Base-by-base conservation (phyloP, 495 filamentous ascomycete species). In the Podospora tetraspora region DNA sequence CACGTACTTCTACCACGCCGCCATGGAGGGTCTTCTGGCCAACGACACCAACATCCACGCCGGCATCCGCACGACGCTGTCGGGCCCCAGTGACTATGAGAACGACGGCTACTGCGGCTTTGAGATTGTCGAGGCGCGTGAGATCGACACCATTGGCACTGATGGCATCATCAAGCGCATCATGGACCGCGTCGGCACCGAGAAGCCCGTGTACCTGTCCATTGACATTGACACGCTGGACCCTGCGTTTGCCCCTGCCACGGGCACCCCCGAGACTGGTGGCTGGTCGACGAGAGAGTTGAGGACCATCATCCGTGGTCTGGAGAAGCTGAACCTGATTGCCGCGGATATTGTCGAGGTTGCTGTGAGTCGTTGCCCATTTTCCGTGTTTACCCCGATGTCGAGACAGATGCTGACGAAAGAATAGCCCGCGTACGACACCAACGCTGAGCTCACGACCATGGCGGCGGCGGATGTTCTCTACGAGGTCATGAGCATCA, bases 271-370 rank as follows among this genome's bases (percentile, higher is more conserved):
- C 1, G 91, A 92, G 79, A 85, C 90, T 1, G 90, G 90, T 61
- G 90, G 90, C 2, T 93, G 90, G 90, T 90, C 89, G 23, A 91
- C 86, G 6, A 80, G 90, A n/a, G 91, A 92, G 80, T 78, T 92
- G 65, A 86, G 90, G 67, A 85, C 88, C 8, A 92, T 93, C 71
- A 73, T 92, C 73, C 82, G 90, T 11, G 91, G 90, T 1, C 74
- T 92, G 12, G 88, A 92, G 80, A 82, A 83, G 37, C 72, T 93
- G 67, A 92, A 93, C 76, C 72, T 93, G 12, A 87, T 93, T 34
- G 90, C 86, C 1, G 90, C 89, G 25, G 90, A 92, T 81, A 89
- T 96, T 74, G 92, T 96, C 19, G 92, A 96, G 84, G 92, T 96
- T 74, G 80, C 80, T 59, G 80, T 82, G 67, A 68, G 80, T 80